A percentile compares a stretch with the other conserved stretches of the same genome.
phyloP scores from a whole-genome alignment of 2,329 filamentous ascomycete species.

The Cordyceps farinosa region DNA sequence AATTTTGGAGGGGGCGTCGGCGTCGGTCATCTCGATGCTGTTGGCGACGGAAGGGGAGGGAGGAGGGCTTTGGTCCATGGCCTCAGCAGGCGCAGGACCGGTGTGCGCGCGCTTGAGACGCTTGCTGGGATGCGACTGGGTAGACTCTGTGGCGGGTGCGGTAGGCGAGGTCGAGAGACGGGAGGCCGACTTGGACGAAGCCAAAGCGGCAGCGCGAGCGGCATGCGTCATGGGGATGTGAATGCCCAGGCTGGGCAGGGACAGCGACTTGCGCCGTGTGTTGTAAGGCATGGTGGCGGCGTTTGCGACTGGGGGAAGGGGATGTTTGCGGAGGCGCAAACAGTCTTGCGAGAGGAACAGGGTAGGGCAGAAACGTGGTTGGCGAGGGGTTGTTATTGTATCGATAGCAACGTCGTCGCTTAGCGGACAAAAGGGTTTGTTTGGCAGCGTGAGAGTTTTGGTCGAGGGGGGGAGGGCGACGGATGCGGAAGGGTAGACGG shows the following conservation, averaged over 20 bases:
- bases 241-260: conserved; percentile 87
- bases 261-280: conserved; percentile 93
- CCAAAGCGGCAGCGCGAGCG: conserved; percentile 51
- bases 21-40: conserved; percentile 28
- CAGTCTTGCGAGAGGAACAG: background rate
- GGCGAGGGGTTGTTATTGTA: conserved; percentile 12
- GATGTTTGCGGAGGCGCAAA: conserved; percentile 1
- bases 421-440: background rate
- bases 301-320: background rate
- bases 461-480: conserved; percentile 1
- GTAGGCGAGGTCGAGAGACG: conserved; percentile 17
- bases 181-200: conserved; percentile 31
- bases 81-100: conserved; percentile 51
- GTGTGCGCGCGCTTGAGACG: conserved; percentile 77
- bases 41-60: conserved; percentile 35
- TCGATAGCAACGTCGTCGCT: conserved; percentile 17
- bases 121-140: conserved; percentile 50
- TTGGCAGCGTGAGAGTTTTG: background rate
- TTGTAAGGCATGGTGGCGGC: conserved; percentile 76
- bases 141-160: conserved; percentile 26
- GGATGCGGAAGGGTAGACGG: conserved; percentile 12
- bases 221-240: conserved; percentile 70
- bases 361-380: background rate
- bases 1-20: conserved; percentile 27
- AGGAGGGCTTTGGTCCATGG: conserved; percentile 72